Percentiles rank a stretch among this genome's conserved stretches.
phyloP scores from a whole-genome alignment of 148 eudicot species.

The Chenopodium suecicum region DNA sequence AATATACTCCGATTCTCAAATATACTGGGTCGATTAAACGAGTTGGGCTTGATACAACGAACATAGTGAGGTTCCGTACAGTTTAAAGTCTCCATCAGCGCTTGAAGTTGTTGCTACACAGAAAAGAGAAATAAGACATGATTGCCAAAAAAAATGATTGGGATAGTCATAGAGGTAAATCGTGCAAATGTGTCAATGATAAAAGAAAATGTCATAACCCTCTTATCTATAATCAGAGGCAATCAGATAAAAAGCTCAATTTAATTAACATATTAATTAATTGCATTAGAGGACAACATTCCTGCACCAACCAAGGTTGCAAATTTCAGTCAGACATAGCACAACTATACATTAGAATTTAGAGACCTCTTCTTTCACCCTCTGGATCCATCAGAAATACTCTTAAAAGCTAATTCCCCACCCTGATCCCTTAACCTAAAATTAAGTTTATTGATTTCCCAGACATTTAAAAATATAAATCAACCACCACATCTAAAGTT shows the following conservation, averaged over 20 bases:
- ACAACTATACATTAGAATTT: too few relatives aligned
- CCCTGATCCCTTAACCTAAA: neutral
- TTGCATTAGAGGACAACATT: neutral
- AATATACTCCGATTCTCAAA: constrained; percentile 84
- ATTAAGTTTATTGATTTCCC: too few relatives aligned
- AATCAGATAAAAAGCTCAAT: neutral
- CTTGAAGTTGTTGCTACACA: constrained; percentile 97
- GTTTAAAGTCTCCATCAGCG: constrained; percentile 93
- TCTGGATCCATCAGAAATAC: neutral
- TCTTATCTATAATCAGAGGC: neutral
- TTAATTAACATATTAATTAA: neutral
- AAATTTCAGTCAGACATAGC: neutral
- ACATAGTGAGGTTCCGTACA: constrained; percentile 94
- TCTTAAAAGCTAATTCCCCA: neutral
- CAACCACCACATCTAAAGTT: too few relatives aligned
- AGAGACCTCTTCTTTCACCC: neutral
- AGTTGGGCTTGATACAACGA: constrained; percentile 97
- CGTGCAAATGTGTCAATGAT: neutral
- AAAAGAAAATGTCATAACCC: neutral
- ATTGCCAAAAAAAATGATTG: neutral
- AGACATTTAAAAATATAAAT: neutral
- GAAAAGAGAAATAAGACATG: constrained; percentile 2
- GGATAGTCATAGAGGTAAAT: neutral
- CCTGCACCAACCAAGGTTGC: neutral
- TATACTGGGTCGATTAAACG: constrained; percentile 70